Percentiles rank a stretch among this genome's conserved stretches.
These are phyloP conservation scores for Penicillium cinerascens DNA, from an alignment of 495 filamentous ascomycete species.

Conservation along the genomic window DNA sequence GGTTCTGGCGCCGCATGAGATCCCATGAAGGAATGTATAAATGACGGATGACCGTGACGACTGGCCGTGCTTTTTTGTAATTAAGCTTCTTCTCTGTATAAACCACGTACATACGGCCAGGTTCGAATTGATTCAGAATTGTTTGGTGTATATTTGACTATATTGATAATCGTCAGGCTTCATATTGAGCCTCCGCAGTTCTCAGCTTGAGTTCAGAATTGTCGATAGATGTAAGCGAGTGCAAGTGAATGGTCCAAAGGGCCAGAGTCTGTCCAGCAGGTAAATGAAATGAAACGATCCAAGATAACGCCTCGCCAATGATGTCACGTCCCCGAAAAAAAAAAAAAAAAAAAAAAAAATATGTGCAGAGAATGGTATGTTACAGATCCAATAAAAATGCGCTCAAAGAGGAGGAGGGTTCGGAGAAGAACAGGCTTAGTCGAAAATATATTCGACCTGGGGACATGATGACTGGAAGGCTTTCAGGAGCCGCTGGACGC, in stretches of 20 bases:
- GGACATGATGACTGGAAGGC: slow-evolving; percentile 27
- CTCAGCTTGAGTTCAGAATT: neutral
- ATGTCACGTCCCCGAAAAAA: slow-evolving; percentile 1
- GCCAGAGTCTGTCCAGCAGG: slow-evolving; percentile 15
- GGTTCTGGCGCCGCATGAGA: neutral
- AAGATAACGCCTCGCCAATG: slow-evolving; percentile 18
- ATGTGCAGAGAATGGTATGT: slow-evolving; percentile 12
- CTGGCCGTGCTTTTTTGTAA: neutral
- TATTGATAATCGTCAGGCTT: neutral
- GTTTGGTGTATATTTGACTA: neutral
- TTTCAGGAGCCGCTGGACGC: slow-evolving; percentile 25
- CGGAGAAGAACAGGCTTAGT: slow-evolving; percentile 9
- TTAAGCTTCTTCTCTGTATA: neutral
- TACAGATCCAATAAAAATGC: slow-evolving; percentile 1
- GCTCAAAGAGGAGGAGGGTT: neutral
- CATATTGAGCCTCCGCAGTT: neutral
- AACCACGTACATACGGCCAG: neutral
- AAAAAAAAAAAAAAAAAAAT: neutral
- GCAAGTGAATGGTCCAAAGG: neutral
- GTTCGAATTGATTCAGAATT: neutral
- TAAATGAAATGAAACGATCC: slow-evolving; percentile 1
- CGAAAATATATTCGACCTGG: slow-evolving; percentile 26
- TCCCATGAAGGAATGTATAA: neutral
- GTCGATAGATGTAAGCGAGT: neutral
- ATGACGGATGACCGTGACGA: neutral